phyloP scores from a whole-genome alignment of 208 protist genomes.

The Angomonas desouzai region DNA sequence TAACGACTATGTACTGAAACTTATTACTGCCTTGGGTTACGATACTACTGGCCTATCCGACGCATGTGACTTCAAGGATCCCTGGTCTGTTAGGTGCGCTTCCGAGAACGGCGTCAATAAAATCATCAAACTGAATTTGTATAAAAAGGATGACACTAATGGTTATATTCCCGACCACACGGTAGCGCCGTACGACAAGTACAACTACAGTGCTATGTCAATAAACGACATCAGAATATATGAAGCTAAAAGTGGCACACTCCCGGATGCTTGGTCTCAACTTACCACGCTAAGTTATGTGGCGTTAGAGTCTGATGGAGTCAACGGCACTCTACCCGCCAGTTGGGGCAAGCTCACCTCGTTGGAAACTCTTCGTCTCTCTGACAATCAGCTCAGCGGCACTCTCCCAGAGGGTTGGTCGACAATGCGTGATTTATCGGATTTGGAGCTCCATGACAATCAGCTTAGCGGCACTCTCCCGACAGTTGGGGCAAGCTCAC shows the following conservation, averaged over 20 bases:
- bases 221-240: background rate
- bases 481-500: background rate
- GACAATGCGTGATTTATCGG: background rate
- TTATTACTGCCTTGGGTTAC: too few relatives aligned
- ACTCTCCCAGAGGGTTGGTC: background rate
- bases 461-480: background rate
- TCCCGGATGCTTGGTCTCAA: background rate
- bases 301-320: background rate
- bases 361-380: background rate
- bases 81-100: too few relatives aligned
- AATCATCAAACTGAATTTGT: too few relatives aligned
- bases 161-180: too few relatives aligned
- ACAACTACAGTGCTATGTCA: background rate
- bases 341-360: background rate
- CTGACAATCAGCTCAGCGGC: background rate
- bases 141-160: too few relatives aligned
- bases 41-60: too few relatives aligned
- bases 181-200: too few relatives aligned
- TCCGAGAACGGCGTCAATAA: too few relatives aligned
- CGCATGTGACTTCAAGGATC: too few relatives aligned
- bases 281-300: background rate
- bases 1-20: too few relatives aligned
- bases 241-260: background rate
- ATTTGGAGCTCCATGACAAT: background rate
- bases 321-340: background rate